Evolutionary conservation across 2,329 filamentous ascomycete genomes (phyloP).

Genomic region (Nemania sp.): DNA sequence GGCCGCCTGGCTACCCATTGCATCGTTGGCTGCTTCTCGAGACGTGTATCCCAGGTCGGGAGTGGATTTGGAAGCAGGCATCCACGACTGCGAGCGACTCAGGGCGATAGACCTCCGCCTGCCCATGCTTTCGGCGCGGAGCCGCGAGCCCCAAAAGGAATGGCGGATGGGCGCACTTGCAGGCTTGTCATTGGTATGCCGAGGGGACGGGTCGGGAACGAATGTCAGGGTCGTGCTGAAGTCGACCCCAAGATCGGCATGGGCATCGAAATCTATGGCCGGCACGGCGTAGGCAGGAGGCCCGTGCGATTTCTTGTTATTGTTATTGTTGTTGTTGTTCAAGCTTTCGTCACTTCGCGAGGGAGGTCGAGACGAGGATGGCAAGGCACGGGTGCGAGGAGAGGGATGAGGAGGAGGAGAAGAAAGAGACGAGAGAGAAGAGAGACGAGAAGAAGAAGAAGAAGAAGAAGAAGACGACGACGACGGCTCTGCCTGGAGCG

Average conservation of each 20-base stretch:
- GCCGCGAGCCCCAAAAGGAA: constrained; percentile 35
- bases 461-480: too few species aligned
- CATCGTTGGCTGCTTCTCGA: constrained; percentile 33
- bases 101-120: constrained; percentile 54
- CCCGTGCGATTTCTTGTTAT: constrained; percentile 33
- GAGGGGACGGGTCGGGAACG: constrained; percentile 37
- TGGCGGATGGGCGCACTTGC: constrained; percentile 29
- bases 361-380: constrained; percentile 24
- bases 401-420: constrained; percentile 10
- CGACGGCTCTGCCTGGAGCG: constrained; percentile 23
- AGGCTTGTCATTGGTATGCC: constrained; percentile 37
- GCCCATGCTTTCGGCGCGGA: constrained; percentile 38
- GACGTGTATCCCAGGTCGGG: constrained; percentile 43
- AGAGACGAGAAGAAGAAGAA: too few species aligned
- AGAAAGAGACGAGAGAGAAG: constrained; percentile 15
- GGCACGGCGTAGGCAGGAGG: constrained; percentile 56
- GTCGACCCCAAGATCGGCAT: constrained; percentile 34
- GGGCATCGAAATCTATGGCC: constrained; percentile 53
- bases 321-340: too few species aligned
- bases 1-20: constrained; percentile 6
- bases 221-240: constrained; percentile 53
- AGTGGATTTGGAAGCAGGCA: constrained; percentile 51
- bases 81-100: constrained; percentile 58
- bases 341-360: constrained; percentile 42
- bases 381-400: constrained; percentile 18